Evolutionary conservation across 2,329 filamentous ascomycete genomes (phyloP), one percentile per base, ranked within the genome.

Genomic region (Aspergillus carbonarius): DNA sequence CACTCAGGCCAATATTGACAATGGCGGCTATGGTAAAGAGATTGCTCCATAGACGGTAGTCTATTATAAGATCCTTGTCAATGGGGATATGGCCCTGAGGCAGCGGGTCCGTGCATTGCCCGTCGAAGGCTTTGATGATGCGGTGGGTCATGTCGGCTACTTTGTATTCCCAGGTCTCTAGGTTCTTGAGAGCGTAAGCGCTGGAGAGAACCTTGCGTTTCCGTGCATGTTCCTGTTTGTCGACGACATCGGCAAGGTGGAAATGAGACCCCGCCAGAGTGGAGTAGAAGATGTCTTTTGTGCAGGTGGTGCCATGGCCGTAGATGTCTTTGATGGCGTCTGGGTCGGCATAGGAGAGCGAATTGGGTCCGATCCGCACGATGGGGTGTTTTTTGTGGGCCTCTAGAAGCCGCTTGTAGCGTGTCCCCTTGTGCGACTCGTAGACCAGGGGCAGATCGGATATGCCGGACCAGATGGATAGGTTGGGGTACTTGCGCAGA

Each of bases 151-250:
- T 75, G 55, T 76, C 73, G 15, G 72, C 72, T 4, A 78, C 74
- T 49, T 77, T 78, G 63, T 70, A 72, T 56, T 78, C 76, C 75
- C 74, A 77, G 3, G 68, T 64, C 40, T 77, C 74, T 0, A 78
- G 66, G 34, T 77, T 76, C 63, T 77, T 77, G 10, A 75, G 50
- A 1, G 76, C 74, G 59, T 75, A 78, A 1, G 74, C 76, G 15
- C 66, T 68, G 0, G 76, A 72, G 1, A 78, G 57, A 0, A 74
- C 65, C 59, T 76, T 78, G 9, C 76, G 65, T 60, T 78, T 78
- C 0, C 72, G 68, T 0, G 69, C 67, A 57, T 79, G 76, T 1
- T 76, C 72, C 3, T 62, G 54, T 59, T 75, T 76, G 58, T 78
- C 73, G 5, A 75, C 64, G 2, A 76, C 75, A 65, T 78, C 76